Conservation (phyloP, 73 alveolate genomes). For the Paraurostyla sp. region DNA sequence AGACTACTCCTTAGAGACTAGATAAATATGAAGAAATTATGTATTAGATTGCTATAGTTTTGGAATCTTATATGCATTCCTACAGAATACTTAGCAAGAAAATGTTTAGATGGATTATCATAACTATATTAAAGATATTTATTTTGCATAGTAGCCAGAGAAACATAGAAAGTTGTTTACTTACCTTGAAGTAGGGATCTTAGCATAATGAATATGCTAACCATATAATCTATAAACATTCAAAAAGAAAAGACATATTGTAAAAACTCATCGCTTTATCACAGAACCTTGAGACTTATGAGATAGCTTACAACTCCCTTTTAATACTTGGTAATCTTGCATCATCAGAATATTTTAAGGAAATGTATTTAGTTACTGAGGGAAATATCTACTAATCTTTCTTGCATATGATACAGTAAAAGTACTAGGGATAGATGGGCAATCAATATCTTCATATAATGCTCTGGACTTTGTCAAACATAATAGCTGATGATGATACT, state of each 20-base stretch:
- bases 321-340: conserved; percentile 26
- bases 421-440: background rate
- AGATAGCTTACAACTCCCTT: conserved; percentile 36
- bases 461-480: conserved; percentile 13
- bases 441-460: conserved; percentile 4
- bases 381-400: background rate
- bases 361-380: background rate
- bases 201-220: conserved; percentile 32
- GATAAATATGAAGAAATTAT: background rate
- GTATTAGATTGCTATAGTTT: background rate
- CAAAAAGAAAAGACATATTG: conserved; percentile 21
- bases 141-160: background rate
- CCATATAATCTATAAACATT: background rate
- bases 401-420: background rate
- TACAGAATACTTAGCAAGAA: conserved; percentile 3
- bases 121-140: conserved; percentile 2
- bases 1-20: no score
- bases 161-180: background rate
- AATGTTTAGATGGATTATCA: conserved; percentile 16
- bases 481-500: background rate
- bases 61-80: conserved; percentile 33
- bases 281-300: conserved; percentile 17
- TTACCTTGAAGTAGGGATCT: background rate
- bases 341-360: conserved; percentile 23
- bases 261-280: background rate